phyloP scores from a whole-genome alignment of 2,329 filamentous ascomycete species.

The Hortaea werneckii region DNA sequence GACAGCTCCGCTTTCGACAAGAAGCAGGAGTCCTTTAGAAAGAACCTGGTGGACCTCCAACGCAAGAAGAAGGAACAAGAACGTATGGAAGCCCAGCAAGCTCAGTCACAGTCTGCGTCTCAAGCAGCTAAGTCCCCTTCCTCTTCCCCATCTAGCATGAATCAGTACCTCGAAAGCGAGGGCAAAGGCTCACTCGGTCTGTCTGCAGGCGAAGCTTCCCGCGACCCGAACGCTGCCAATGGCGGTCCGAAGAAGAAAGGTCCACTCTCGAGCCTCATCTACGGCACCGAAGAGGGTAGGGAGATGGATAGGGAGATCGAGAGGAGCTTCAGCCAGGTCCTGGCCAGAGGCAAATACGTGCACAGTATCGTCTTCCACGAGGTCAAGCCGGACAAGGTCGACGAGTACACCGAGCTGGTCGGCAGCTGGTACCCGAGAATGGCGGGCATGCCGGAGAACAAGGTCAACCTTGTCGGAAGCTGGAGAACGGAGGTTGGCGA shows the following conservation, averaged over 20 bases:
- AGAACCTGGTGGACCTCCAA: conserved; percentile 57
- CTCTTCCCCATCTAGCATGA: conserved; percentile 32
- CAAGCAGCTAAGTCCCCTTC: conserved; percentile 26
- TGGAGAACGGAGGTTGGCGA: conserved; percentile 98
- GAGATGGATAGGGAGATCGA: conserved; percentile 94
- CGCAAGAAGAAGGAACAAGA: conserved; percentile 71
- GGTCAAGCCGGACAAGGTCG: conserved; percentile 88
- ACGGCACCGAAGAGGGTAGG: conserved; percentile 90
- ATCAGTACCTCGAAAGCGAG: conserved; percentile 23
- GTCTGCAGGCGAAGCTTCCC: conserved; percentile 44
- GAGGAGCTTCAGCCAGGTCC: conserved; percentile 86
- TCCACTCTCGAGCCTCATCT: conserved; percentile 71
- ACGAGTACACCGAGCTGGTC: conserved; percentile 85
- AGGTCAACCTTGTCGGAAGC: conserved; percentile 91
- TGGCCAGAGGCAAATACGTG: conserved; percentile 94
- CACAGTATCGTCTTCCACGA: conserved; percentile 96
- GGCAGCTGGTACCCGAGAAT: conserved; percentile 88
- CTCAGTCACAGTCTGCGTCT: conserved; percentile 44
- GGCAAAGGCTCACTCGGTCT: conserved; percentile 52
- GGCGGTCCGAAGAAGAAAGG: conserved; percentile 50
- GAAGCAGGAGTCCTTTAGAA: conserved; percentile 79
- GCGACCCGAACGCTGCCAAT: conserved; percentile 36
- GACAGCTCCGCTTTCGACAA: conserved; percentile 66
- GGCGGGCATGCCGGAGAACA: conserved; percentile 75
- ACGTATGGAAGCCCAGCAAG: conserved; percentile 53